A percentile compares a stretch with the other conserved stretches of the same genome.
Conservation (phyloP, 1,139 yeast genomes). For the Scheffersomyces segobiensis region DNA sequence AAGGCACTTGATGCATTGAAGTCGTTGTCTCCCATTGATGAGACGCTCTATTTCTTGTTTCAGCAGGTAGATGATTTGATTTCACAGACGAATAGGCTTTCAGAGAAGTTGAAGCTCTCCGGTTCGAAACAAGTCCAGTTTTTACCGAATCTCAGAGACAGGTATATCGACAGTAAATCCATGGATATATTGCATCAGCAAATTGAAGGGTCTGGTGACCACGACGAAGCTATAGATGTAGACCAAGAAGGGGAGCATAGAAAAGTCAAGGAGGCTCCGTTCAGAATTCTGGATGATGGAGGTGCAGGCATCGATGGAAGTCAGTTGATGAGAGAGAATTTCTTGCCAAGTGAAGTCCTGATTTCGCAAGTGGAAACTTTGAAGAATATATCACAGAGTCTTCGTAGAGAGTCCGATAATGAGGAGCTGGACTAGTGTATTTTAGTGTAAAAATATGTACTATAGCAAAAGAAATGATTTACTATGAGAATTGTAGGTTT, state of each 20-base stretch:
- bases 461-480: no score
- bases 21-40: slow-evolving; percentile 53
- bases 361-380: slow-evolving; percentile 5
- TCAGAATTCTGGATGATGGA: neutral
- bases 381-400: slow-evolving; percentile 3
- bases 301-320: neutral
- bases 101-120: slow-evolving; percentile 26
- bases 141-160: slow-evolving; percentile 17
- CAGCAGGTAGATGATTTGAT: slow-evolving; percentile 42
- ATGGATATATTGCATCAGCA: slow-evolving; percentile 13
- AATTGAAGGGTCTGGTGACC: slow-evolving; percentile 7
- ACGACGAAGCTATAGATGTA: neutral
- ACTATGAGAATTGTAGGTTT: no score
- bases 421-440: neutral
- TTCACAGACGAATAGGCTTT: slow-evolving; percentile 35
- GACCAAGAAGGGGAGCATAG: neutral
- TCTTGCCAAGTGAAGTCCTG: slow-evolving; percentile 2
- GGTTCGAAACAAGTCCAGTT: slow-evolving; percentile 7
- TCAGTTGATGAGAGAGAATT: neutral
- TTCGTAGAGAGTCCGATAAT: slow-evolving; percentile 8
- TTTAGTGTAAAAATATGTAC: neutral
- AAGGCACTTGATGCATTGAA: slow-evolving; percentile 33
- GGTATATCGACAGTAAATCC: slow-evolving; percentile 20
- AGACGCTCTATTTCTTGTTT: slow-evolving; percentile 49
- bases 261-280: neutral